Evolutionary conservation across 2,329 filamentous ascomycete genomes (phyloP).

Genomic region (Alternaria triticina): DNA sequence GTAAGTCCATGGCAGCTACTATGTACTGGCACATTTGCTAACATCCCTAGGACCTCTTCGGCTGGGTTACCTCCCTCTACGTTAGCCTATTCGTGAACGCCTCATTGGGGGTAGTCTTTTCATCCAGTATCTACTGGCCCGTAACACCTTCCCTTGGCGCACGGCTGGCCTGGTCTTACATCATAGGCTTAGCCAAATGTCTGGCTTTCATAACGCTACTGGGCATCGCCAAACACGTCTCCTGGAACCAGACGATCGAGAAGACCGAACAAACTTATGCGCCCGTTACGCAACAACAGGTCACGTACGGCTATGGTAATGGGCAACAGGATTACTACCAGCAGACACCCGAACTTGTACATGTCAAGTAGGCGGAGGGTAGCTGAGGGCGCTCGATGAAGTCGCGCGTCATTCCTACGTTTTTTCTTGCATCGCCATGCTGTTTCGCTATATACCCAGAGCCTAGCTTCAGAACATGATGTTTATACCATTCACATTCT

Average conservation of each 20-base stretch:
- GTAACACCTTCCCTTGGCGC: background rate
- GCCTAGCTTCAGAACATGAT: background rate
- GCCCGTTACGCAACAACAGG: slow-evolving; percentile 7
- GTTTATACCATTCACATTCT: background rate
- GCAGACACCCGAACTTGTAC: slow-evolving; percentile 14
- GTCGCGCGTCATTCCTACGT: background rate
- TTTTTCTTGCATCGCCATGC: background rate
- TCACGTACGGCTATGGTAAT: slow-evolving; percentile 13
- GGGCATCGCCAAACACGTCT: slow-evolving; percentile 26
- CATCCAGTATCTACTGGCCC: background rate
- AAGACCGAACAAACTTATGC: background rate
- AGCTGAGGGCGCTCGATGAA: background rate
- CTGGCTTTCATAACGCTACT: slow-evolving; percentile 28
- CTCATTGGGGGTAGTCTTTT: slow-evolving; percentile 11
- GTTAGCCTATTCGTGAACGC: slow-evolving; percentile 26
- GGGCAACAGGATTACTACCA: slow-evolving; percentile 24
- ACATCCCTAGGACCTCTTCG: slow-evolving; percentile 22
- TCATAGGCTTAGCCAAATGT: slow-evolving; percentile 22
- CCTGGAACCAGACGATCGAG: slow-evolving; percentile 7
- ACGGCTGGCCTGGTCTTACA: slow-evolving; percentile 12
- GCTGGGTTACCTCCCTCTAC: slow-evolving; percentile 22
- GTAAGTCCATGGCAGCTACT: slow-evolving; percentile 19
- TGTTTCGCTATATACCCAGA: background rate
- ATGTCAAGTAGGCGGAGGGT: background rate
- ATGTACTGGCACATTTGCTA: background rate